Conservation (phyloP, 2,329 filamentous ascomycete genomes). For the Aspergillus thermomutatus region DNA sequence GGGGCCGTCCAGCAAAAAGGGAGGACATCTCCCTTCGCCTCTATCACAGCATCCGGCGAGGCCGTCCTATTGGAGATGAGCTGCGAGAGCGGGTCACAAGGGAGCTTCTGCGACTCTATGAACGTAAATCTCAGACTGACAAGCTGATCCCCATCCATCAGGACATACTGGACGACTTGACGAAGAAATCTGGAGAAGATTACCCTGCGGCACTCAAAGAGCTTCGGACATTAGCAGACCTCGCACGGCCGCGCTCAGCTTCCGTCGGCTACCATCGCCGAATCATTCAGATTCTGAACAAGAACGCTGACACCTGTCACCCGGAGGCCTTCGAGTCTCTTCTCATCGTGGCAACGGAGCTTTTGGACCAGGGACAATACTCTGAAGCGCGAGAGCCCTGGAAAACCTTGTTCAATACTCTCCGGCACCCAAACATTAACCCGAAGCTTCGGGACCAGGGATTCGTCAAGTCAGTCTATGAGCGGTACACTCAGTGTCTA, state of each 20-base stretch:
- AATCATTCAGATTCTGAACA: conserved; percentile 38
- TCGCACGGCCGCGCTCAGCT: conserved; percentile 34
- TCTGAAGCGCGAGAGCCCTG: conserved; percentile 36
- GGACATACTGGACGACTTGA: conserved; percentile 39
- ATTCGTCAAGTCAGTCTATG: conserved; percentile 33
- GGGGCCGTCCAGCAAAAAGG: conserved; percentile 34
- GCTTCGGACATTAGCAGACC: conserved; percentile 35
- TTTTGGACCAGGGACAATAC: conserved; percentile 37
- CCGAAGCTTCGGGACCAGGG: conserved; percentile 31
- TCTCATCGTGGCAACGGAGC: conserved; percentile 36
- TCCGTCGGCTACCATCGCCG: conserved; percentile 39
- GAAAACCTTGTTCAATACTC: conserved; percentile 35
- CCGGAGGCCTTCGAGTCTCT: conserved; percentile 39
- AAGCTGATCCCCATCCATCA: conserved; percentile 37
- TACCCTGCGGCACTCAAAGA: conserved; percentile 36
- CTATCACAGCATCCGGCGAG: conserved; percentile 31
- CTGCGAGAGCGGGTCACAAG: conserved; percentile 24
- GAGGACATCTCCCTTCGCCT: conserved; percentile 36
- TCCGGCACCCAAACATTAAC: conserved; percentile 31
- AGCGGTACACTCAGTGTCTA: conserved; percentile 35
- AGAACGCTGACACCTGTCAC: conserved; percentile 31
- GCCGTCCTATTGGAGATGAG: conserved; percentile 30
- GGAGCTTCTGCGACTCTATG: conserved; percentile 29
- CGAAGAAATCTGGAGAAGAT: conserved; percentile 30
- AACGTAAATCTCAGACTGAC: conserved; percentile 31